phyloP scores from a whole-genome alignment of 345 rosid genomes.

The Nasturtium officinale region DNA sequence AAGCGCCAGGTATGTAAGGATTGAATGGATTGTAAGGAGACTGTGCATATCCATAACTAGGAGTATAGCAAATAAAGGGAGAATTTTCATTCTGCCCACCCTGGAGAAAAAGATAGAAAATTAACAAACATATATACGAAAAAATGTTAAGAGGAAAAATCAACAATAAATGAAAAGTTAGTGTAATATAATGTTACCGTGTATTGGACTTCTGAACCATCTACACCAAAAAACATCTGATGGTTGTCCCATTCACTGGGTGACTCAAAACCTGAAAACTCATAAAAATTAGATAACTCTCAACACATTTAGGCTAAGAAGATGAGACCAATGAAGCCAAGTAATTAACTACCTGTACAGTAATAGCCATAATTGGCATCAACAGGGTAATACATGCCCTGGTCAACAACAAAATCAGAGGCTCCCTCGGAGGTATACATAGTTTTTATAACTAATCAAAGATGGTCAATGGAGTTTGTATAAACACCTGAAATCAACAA shows the following conservation, averaged over 20 bases:
- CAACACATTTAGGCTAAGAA: slow-evolving; percentile 18
- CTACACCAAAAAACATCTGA: slow-evolving; percentile 69
- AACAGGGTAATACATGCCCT: slow-evolving; percentile 76
- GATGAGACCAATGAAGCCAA: not conserved
- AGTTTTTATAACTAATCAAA: slow-evolving; percentile 54
- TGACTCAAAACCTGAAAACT: slow-evolving; percentile 70
- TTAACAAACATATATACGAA: too few species aligned
- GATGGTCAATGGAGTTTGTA: slow-evolving; percentile 46
- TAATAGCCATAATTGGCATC: slow-evolving; percentile 80
- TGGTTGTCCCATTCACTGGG: slow-evolving; percentile 97
- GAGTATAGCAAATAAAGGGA: slow-evolving; percentile 82
- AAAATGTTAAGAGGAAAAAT: not conserved
- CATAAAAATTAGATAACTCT: slow-evolving; percentile 7
- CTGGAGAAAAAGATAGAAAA: slow-evolving; percentile 45
- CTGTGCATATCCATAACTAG: slow-evolving; percentile 82
- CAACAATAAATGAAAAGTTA: not conserved
- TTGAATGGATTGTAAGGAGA: slow-evolving; percentile 90
- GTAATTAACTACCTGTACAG: slow-evolving; percentile 91
- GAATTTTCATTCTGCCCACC: slow-evolving; percentile 79
- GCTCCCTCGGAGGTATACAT: slow-evolving; percentile 80
- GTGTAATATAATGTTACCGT: slow-evolving; percentile 46
- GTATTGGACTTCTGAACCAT: slow-evolving; percentile 82
- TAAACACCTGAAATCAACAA: slow-evolving; percentile 53
- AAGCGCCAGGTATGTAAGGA: slow-evolving; percentile 88
- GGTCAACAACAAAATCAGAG: slow-evolving; percentile 71